Evolutionary conservation across 805 yeast genomes (phyloP).

Genomic region (Jamesozyma jinghongensis): DNA sequence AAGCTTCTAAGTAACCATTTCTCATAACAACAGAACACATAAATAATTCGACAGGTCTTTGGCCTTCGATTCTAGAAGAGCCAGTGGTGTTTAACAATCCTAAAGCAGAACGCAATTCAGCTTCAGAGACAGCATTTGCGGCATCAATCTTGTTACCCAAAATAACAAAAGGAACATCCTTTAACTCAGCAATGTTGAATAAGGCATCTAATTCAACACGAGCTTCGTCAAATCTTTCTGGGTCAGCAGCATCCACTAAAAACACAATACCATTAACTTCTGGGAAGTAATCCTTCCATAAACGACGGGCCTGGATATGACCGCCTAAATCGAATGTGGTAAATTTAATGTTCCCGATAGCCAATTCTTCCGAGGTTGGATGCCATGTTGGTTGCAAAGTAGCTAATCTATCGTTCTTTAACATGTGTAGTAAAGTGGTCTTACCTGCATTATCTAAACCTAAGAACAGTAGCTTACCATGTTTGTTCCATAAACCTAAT

Average conservation of each 20-base stretch:
- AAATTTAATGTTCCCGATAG: slow-evolving; percentile 92
- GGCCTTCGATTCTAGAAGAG: slow-evolving; percentile 56
- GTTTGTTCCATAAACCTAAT: slow-evolving; percentile 83
- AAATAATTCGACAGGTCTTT: slow-evolving; percentile 89
- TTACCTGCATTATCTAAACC: slow-evolving; percentile 98
- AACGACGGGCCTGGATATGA: slow-evolving; percentile 96
- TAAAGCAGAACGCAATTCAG: slow-evolving; percentile 82
- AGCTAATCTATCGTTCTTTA: slow-evolving; percentile 93
- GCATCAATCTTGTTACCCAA: slow-evolving; percentile 96
- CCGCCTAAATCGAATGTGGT: slow-evolving; percentile 99
- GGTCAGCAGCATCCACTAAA: slow-evolving; percentile 94
- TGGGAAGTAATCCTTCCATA: slow-evolving; percentile 99
- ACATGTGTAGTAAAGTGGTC: slow-evolving; percentile 79
- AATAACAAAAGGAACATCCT: slow-evolving; percentile 81
- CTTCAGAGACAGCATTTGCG: slow-evolving; percentile 89
- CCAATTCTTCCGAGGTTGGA: slow-evolving; percentile 96
- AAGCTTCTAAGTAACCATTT: slow-evolving; percentile 97
- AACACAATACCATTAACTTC: slow-evolving; percentile 97
- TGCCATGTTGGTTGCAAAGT: slow-evolving; percentile 96
- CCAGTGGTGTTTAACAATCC: slow-evolving; percentile 89
- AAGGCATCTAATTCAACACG: slow-evolving; percentile 90
- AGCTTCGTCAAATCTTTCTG: slow-evolving; percentile 90
- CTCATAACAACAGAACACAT: slow-evolving; percentile 99
- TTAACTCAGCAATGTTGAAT: slow-evolving; percentile 84
- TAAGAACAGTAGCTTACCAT: slow-evolving; percentile 88